phyloP scores from a whole-genome alignment of 306 rosid genomes.

The Crataegus laevigata region DNA sequence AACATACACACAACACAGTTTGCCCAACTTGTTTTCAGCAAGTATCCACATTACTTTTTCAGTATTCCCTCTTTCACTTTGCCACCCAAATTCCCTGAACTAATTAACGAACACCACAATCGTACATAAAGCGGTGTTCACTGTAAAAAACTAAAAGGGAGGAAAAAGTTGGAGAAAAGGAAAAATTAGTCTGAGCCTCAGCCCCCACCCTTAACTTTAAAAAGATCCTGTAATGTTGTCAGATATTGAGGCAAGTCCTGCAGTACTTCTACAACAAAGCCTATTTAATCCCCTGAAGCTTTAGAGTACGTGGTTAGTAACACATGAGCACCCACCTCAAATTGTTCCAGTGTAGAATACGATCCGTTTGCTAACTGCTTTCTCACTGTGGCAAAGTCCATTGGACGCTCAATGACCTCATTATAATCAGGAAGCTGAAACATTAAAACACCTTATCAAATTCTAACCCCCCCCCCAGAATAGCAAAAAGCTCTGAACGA shows the following conservation, averaged over 20 bases:
- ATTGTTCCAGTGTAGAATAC: conserved; percentile 72
- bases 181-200: background rate
- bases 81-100: background rate
- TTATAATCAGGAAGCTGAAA: conserved; percentile 94
- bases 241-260: background rate
- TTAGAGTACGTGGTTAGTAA: background rate
- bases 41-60: background rate
- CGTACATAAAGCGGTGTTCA: background rate
- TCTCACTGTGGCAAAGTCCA: conserved; percentile 94
- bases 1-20: background rate
- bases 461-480: conserved; percentile 2
- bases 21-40: background rate
- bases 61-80: background rate
- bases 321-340: conserved; percentile 60
- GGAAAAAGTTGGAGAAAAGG: background rate
- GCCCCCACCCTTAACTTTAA: background rate
- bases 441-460: conserved; percentile 19
- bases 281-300: background rate
- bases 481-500: conserved; percentile 4
- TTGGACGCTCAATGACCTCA: conserved; percentile 85
- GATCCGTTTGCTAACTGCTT: conserved; percentile 69
- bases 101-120: background rate
- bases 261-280: background rate
- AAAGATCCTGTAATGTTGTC: background rate
- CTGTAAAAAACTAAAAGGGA: background rate